Evolutionary conservation across 768 basidiomycete species (phyloP), one percentile per base, ranked within the genome.

Genomic region (Pisolithus orientalis): DNA sequence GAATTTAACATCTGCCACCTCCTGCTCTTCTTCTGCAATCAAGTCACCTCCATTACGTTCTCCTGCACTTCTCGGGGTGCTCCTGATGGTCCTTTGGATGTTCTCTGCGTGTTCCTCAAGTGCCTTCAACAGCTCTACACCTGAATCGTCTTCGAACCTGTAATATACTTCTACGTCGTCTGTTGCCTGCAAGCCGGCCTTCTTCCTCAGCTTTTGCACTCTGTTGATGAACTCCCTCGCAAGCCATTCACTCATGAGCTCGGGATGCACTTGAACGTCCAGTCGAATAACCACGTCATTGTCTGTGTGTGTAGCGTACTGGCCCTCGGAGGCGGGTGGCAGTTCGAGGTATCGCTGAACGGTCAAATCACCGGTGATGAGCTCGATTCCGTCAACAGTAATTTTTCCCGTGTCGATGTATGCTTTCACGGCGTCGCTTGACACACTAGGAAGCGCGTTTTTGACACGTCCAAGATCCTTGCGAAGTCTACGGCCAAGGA

Each of bases 261-360:
- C 92, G 0, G 87, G 79, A 61, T 96, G 90, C 44, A 87, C 79
- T 65, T 87, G 83, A 50, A 92, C 82, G 69, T 99, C 96, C 39
- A 99, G 82, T 44, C 95, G 79, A 55, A 98, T 80, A 46, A 96
- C 94, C 48, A 97, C 94, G 59, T 98, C 94, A 62, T 87, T 90
- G 71, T 98, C 91, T 21, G 93, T 92, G 56, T 94, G 85, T 28
- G 88, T 91, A 39, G 84, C 83, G 58, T 81, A 87, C 57, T 85
- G 83, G 44, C 77, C 80, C 61, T 83, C 78, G 10, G 74, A 71
- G 2, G 73, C 67, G 1, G 83, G 56, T 1, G 83, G 86, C 0
- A 90, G 73, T 61, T 95, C 93, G 56, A 97, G 85, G 69, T 89
- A 95, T 3, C 95, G 86, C 56, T 90, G 87, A 17, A 97, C 90